Evolutionary conservation across 1,139 yeast genomes (phyloP).

Genomic region (Geotrichum klebahnii): DNA sequence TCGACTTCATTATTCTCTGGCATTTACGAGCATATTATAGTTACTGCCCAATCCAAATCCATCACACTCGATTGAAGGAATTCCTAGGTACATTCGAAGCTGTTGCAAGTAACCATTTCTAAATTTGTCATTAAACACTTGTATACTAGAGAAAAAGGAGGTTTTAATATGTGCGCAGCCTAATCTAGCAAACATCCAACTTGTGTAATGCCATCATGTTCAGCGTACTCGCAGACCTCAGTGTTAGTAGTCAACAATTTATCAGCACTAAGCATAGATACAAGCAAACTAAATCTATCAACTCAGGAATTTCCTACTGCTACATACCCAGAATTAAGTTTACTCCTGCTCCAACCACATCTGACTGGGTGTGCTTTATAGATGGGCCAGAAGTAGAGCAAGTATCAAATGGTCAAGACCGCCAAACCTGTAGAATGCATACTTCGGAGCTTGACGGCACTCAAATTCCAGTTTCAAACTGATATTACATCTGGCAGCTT

Average conservation of each 20-base stretch:
- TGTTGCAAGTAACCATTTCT: no score
- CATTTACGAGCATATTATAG: no score
- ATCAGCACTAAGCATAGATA: constrained; percentile 72
- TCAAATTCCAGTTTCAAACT: constrained; percentile 51
- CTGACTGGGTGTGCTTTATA: constrained; percentile 44
- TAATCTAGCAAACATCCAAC: constrained; percentile 62
- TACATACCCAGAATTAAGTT: constrained; percentile 55
- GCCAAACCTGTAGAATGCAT: constrained; percentile 43
- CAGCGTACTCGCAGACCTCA: constrained; percentile 66
- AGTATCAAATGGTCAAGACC: constrained; percentile 62
- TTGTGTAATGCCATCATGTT: constrained; percentile 58
- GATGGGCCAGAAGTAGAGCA: constrained; percentile 51
- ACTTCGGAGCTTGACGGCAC: constrained; percentile 39
- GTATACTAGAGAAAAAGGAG: constrained; percentile 55
- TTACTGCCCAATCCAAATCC: no score
- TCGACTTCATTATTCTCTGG: no score
- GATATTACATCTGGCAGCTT: no score
- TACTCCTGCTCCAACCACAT: constrained; percentile 49
- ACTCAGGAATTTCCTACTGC: constrained; percentile 68
- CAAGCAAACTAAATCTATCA: constrained; percentile 53
- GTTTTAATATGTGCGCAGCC: constrained; percentile 60
- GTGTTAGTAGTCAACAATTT: constrained; percentile 67
- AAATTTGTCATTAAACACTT: no score
- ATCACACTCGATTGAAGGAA: no score
- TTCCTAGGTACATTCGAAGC: no score